Evolutionary conservation across 1,284 basidiomycete species (phyloP), one percentile per base, ranked within the genome.

Genomic region (Ceratobasidium sp.): DNA sequence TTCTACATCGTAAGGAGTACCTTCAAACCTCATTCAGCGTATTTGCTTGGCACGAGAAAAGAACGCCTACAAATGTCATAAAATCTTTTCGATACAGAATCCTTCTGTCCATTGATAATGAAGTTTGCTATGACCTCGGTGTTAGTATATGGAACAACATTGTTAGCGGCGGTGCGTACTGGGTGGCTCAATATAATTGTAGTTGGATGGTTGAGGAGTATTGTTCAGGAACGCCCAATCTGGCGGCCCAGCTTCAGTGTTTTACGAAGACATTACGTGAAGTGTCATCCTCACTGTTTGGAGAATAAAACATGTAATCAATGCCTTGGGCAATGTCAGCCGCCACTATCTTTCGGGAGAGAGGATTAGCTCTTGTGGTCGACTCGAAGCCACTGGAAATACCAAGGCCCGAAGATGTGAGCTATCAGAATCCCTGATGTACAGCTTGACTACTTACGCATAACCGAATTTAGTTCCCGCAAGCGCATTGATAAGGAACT

Each of bases 121-220:
- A 52, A 55, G 45, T 12, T 53, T 14, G 34, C 16, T 50, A 53
- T 36, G 21, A n/a, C 18, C 12, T 26, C n/a, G 5, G 9, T 2
- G 28, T 45, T 32, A 36, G n/a, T 4, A 14, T 8, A 3, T 39
- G 6, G 30, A 55, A 30, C 21, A 10, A 1, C 10, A 23, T 12
- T 10, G n/a, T 14, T 34, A 6, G 10, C 26, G 28, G 18, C 9
- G 0, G 30, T 30, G 18, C 65, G 26, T 32, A 69, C 65, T 69
- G 36, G 83, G 76, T 0, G 88, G 88, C 34, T 80, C 77, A 69
- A 84, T 84, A 75, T 88, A 89, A 76, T 89, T 82, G 78, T 81
- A 83, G 30, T 76, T 79, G 5, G 76, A 65, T 0, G 84, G 81
- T 78, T 85, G 82, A 34, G 78, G 73, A 0, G 85, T 87, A 73